A percentile compares a stretch with the other conserved stretches of the same genome.
Conservation (phyloP, 176 grass and related monocot genomes). For the Zea luxurians region DNA sequence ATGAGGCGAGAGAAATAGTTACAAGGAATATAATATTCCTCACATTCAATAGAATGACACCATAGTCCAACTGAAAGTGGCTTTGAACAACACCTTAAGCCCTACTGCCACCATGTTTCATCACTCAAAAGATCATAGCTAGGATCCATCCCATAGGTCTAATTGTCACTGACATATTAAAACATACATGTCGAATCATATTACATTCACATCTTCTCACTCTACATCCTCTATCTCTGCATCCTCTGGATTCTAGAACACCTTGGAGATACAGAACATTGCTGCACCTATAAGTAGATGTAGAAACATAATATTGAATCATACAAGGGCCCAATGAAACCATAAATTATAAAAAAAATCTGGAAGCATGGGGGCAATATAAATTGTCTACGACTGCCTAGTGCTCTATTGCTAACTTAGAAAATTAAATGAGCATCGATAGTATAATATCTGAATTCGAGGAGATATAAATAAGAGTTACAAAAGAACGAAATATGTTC, state of each 20-base stretch:
- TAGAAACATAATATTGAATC: slow-evolving; percentile 23
- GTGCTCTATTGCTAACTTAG: slow-evolving; percentile 58
- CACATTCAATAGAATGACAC: not conserved
- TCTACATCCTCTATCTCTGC: slow-evolving; percentile 77
- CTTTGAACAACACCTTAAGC: not conserved
- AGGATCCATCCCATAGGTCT: not conserved
- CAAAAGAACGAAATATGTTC: slow-evolving; percentile 8
- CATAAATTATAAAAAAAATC: no score
- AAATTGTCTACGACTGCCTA: slow-evolving; percentile 41
- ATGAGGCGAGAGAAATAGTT: not conserved
- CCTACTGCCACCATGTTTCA: not conserved
- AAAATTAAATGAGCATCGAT: slow-evolving; percentile 28
- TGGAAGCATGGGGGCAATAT: no score
- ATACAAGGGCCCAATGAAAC: not conserved
- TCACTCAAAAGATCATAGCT: not conserved
- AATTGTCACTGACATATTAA: not conserved
- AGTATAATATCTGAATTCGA: slow-evolving; percentile 2
- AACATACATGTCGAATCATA: slow-evolving; percentile 9
- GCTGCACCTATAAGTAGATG: slow-evolving; percentile 61
- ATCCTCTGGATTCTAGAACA: slow-evolving; percentile 55
- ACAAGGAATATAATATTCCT: no score
- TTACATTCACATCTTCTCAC: slow-evolving; percentile 39
- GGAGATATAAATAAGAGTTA: slow-evolving; percentile 1
- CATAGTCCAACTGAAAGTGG: not conserved
- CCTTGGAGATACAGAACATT: slow-evolving; percentile 74